Evolutionary conservation across 2,329 filamentous ascomycete species (phyloP).

Genomic region (Chaetothyriales sp.): DNA sequence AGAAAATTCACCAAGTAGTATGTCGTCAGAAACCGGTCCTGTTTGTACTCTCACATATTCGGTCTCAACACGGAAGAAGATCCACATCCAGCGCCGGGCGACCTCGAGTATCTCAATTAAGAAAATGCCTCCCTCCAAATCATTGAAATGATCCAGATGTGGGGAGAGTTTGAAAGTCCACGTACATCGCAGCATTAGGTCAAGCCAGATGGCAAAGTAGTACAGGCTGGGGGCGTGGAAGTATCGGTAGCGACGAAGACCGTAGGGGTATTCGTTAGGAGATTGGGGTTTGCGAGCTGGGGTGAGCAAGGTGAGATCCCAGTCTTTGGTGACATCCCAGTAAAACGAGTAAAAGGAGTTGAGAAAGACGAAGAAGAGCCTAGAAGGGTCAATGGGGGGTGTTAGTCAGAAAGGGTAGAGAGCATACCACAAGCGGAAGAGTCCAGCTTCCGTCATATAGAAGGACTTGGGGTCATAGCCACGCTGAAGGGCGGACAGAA

Average conservation of each 20-base stretch:
- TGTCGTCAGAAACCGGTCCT: conserved; percentile 48
- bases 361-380: conserved; percentile 57
- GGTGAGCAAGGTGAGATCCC: conserved; percentile 78
- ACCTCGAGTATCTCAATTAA: conserved; percentile 77
- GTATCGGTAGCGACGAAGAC: conserved; percentile 57
- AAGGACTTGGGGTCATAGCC: conserved; percentile 39
- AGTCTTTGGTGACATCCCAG: conserved; percentile 94
- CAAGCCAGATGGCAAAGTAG: conserved; percentile 63
- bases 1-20: conserved; percentile 58
- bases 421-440: conserved; percentile 41
- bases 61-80: conserved; percentile 87
- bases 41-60: conserved; percentile 57
- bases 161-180: conserved; percentile 82
- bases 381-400: conserved; percentile 23
- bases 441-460: conserved; percentile 39
- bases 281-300: conserved; percentile 37
- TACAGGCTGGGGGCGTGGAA: conserved; percentile 62
- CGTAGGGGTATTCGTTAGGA: conserved; percentile 55
- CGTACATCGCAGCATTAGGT: conserved; percentile 70
- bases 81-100: conserved; percentile 83
- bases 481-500: conserved; percentile 60
- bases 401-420: neutral
- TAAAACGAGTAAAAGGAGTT: conserved; percentile 96
- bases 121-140: conserved; percentile 80
- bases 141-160: conserved; percentile 66